Base-by-base conservation (phyloP, 2,329 filamentous ascomycete genomes). In the Exophiala sp. region DNA sequence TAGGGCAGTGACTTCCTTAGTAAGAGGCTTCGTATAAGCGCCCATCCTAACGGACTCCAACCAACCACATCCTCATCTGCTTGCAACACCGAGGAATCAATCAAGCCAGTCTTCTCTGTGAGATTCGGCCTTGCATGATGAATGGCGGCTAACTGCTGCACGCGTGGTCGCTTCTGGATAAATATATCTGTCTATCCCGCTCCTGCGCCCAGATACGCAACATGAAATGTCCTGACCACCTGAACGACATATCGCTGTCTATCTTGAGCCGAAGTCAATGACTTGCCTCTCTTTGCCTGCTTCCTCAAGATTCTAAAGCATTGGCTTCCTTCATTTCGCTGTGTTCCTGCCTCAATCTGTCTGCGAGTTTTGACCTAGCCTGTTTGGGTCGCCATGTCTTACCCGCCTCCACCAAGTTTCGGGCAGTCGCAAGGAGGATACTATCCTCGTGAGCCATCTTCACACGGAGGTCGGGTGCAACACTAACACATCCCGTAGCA, bases 371-470 rank as follows among this genome's bases (percentile, higher is more conserved):
- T 38, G 35, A 38, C 11, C 24, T 50, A n/a, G 20, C 21, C 21
- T 29, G 3, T 33, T 5, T 24, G 32, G 8, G 16, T 42, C 29
- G 21, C 40, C 47, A 58, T 58, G 55, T 55, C 55, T n/a, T 58
- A 54, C 39, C 51, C 52, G 41, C 44, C 42, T 48, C 44, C 42
- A 43, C 55, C 55, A 29, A 45, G 55, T 11, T 52, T 49, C 24
- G 50, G 41, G 35, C 55, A 58, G 39, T 41, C 57, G 21, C 62
- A 61, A 42, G 57, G 56, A 55, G 62, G 62, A 29, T 66, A 63
- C 44, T 65, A 58, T 60, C 62, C 64, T 61, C 64, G 63, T 66
- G 63, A 36, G 64, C 24, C 10, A 29, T 16, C 47, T 20, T 40
- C 36, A 24, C 18, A 43, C n/a, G 14, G 47, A 18, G 29, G 8